Conservation (phyloP, 192 early-diverging fungal genomes). For the Funneliformis mosseae region DNA sequence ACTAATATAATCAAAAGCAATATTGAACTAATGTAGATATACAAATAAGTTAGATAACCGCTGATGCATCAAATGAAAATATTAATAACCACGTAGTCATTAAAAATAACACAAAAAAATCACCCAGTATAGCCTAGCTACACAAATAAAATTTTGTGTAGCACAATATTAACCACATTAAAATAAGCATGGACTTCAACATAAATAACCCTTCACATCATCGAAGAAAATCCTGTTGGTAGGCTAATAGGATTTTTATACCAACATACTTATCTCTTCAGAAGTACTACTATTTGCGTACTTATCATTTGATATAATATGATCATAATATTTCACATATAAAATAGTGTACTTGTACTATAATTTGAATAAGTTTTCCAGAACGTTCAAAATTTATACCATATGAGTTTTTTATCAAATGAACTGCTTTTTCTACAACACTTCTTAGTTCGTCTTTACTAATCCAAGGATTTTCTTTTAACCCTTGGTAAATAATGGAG, state of each 20-base stretch:
- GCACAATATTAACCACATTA: too few relatives aligned
- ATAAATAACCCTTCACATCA: too few relatives aligned
- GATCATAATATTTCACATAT: too few relatives aligned
- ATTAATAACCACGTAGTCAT: neutral
- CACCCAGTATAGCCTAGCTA: neutral
- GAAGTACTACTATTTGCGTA: neutral
- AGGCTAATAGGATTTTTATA: neutral
- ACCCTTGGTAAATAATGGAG: too few relatives aligned
- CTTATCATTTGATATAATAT: neutral
- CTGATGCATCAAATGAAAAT: conserved; percentile 14
- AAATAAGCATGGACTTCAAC: too few relatives aligned
- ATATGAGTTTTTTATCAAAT: neutral
- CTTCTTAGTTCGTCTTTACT: too few relatives aligned
- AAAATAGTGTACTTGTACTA: too few relatives aligned
- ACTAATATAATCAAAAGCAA: conserved; percentile 16
- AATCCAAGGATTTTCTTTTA: too few relatives aligned
- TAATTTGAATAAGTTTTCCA: too few relatives aligned
- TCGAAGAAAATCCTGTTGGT: neutral
- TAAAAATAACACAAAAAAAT: conserved; percentile 3
- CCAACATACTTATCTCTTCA: neutral
- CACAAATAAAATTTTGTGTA: too few relatives aligned
- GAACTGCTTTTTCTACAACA: neutral
- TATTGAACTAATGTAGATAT: neutral
- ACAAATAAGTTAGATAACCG: conserved; percentile 18
- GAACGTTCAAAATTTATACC: too few relatives aligned